Evolutionary conservation across 345 rosid species (phyloP), one percentile per base, ranked within the genome.

Genomic region (Pistacia vera): DNA sequence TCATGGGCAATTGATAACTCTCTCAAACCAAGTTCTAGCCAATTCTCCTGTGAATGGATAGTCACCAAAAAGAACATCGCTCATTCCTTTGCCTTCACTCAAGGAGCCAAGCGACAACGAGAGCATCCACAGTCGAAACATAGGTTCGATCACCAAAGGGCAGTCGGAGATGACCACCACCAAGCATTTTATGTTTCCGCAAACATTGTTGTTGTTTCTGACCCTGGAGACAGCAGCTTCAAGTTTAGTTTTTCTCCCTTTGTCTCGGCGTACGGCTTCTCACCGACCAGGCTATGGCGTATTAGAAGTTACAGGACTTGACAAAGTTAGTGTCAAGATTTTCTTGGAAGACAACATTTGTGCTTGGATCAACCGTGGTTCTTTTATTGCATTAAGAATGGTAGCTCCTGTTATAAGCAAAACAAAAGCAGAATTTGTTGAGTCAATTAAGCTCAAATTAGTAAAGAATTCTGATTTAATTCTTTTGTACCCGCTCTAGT

Each of bases 1-100:
- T 25, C 25, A 25, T 25, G 25, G 25, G 25, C 25, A 25, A 25
- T 25, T 25, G 25, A 25, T 25, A 25, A 25, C 25, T 25, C 25
- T 25, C 25, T 25, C 25, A 0, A 25, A 25, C 25, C 25, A 25
- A 25, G 25, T 25, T 25, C 25, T 25, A 25, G 25, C 25, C 25
- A 25, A 0, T 25, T 25, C 25, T 59, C 86, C 90, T 0, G 82
- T 83, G 76, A 87, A 87, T 13, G 84, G 87, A 77, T 86, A 84
- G 60, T 95, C 97, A 18, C 97, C 99, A 70, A 90, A 96, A 46
- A 93, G 87, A 62, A 78, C 92, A 84, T 91, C 98, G 38, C 93
- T 84, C 60, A 95, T 83, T 20, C 98, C 99, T 78, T 88, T 90
- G 59, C 99, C 99, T 90, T 96, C 98, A 3, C 89, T 90, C 98